Evolutionary conservation across 192 early-diverging fungal genomes (phyloP).

Genomic region (Coemansia sp.): DNA sequence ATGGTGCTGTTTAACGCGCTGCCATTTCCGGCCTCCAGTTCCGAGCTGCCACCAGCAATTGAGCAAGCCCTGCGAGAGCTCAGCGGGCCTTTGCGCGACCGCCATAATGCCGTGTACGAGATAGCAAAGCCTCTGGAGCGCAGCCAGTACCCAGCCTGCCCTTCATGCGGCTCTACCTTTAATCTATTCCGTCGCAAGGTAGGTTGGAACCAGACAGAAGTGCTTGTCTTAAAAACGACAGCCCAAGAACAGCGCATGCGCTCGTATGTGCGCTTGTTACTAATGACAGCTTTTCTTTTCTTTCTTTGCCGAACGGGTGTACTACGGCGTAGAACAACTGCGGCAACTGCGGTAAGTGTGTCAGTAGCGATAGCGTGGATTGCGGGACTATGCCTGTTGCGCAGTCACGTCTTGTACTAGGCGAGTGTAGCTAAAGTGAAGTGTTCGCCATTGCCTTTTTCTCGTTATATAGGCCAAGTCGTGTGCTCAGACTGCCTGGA

Average conservation of each 20-base stretch:
- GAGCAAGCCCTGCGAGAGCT: conserved; percentile 20
- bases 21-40: conserved; percentile 40
- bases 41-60: conserved; percentile 18
- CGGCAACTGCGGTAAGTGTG: conserved; percentile 39
- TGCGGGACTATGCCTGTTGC: neutral
- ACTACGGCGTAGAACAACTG: conserved; percentile 27
- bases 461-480: conserved; percentile 32
- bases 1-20: conserved; percentile 25
- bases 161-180: conserved; percentile 41
- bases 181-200: conserved; percentile 47
- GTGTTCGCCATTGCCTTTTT: neutral
- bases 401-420: neutral
- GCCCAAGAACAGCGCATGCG: neutral
- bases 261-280: neutral
- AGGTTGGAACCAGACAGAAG: conserved; percentile 10
- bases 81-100: conserved; percentile 34
- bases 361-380: neutral
- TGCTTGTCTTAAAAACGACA: neutral
- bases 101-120: conserved; percentile 16
- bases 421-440: neutral
- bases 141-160: conserved; percentile 41
- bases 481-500: conserved; percentile 45
- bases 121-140: conserved; percentile 33
- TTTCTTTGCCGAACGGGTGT: neutral
- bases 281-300: neutral